These are phyloP conservation scores for Sugiyamaella neomexicana DNA, from an alignment of 1,139 yeast species.

Conservation along the genomic window DNA sequence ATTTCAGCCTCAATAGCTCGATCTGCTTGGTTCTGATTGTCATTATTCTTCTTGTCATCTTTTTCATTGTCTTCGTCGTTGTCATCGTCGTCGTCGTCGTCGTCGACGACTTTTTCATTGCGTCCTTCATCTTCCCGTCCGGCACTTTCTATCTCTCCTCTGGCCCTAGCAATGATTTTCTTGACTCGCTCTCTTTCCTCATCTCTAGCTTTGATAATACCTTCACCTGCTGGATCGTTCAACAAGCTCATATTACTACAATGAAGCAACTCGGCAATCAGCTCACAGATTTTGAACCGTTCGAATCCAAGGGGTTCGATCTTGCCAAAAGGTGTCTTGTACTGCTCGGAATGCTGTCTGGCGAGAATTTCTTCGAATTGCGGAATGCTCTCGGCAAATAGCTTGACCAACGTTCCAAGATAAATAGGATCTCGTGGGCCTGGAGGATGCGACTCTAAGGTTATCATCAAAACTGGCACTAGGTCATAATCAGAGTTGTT, in stretches of 20 bases:
- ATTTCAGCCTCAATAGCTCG: constrained; percentile 29
- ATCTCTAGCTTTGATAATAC: constrained; percentile 74
- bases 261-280: constrained; percentile 90
- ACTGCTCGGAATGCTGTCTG: constrained; percentile 38
- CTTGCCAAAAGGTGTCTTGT: constrained; percentile 70
- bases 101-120: constrained; percentile 17
- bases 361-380: constrained; percentile 61
- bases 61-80: neutral
- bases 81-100: constrained; percentile 1
- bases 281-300: constrained; percentile 90
- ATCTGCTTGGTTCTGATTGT: neutral
- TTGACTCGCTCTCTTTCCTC: constrained; percentile 55
- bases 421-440: constrained; percentile 93
- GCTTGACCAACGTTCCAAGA: constrained; percentile 78
- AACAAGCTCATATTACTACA: constrained; percentile 95
- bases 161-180: constrained; percentile 34
- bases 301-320: constrained; percentile 94
- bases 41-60: constrained; percentile 16
- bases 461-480: constrained; percentile 81
- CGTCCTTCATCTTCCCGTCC: constrained; percentile 25
- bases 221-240: constrained; percentile 82
- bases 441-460: constrained; percentile 92
- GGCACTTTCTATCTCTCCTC: constrained; percentile 23
- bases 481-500: constrained; percentile 95
- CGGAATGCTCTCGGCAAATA: constrained; percentile 75